Evolutionary conservation across 2,329 filamentous ascomycete genomes (phyloP), one percentile per base, ranked within the genome.

Genomic region (Alternaria infectoria): DNA sequence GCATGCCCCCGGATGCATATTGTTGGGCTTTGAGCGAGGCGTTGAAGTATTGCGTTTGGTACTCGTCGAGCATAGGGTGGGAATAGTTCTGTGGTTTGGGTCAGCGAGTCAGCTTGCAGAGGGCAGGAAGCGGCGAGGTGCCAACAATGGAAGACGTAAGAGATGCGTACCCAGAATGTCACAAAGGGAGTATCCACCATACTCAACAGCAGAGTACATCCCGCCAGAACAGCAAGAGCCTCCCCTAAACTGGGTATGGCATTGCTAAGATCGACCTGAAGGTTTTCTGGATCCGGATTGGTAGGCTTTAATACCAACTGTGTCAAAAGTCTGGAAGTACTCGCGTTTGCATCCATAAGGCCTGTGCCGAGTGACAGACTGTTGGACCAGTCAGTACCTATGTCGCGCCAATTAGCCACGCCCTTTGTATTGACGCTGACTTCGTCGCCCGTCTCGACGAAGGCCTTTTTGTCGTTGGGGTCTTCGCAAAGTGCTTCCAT

Each of bases 191-290:
- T 81, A 59, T 87, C 83, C 9, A 86, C 79, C 3, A 88, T 80
- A 9, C 87, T 84, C 46, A 89, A 82, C 9, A 93, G 83, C 0
- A 93, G 77, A 0, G 90, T 92, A 36, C 87, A 89, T 5, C 88
- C 87, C 0, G 87, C 86, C 70, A 93, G 84, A 0, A 93, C 90
- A 0, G 91, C 90, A 0, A 96, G 76, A 0, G 90, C 89, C 77
- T 96, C 92, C 0, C 88, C 89, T n/a, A 92, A 83, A 3, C 89
- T 92, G 0, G 92, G 92, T 0, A 90, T 77, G 0, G 78, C 72
- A 0, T 82, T 77, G 32, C 85, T 81, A 0, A 92, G 82, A 9
- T 78, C 68, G 1, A 75, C 68, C 3, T 78, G 50, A 0, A 69
- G 17, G n/a, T 68, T 62, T 3, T 68, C 28, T 6, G 66, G 51